A percentile compares a stretch with the other conserved stretches of the same genome.
Conservation (phyloP, 441 rosid genomes). For the Rhodomyrtus psidioides region DNA sequence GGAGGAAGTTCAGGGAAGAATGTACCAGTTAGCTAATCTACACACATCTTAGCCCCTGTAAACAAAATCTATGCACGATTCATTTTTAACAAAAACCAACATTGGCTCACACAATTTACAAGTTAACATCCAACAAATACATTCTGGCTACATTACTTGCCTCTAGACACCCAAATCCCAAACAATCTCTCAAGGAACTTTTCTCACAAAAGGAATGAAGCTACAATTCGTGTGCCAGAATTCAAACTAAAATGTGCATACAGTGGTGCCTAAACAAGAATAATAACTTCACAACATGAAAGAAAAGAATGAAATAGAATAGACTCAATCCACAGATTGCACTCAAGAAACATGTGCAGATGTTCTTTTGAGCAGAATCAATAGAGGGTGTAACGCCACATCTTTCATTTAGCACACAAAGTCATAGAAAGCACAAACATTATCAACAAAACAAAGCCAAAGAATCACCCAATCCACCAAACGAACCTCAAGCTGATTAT, state of each 20-base stretch:
- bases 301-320: not conserved
- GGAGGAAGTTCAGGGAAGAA: not conserved
- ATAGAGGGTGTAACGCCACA: not conserved
- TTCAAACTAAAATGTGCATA: not conserved
- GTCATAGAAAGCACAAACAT: not conserved
- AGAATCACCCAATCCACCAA: not conserved
- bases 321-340: not conserved
- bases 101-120: not conserved
- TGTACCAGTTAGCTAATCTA: not conserved
- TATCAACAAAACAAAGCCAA: not conserved
- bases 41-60: not conserved
- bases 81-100: not conserved
- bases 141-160: not conserved
- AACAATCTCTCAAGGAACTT: not conserved
- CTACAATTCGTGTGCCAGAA: not conserved
- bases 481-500: slow-evolving; percentile 69
- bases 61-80: not conserved
- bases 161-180: not conserved
- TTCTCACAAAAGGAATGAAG: not conserved
- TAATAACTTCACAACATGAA: not conserved
- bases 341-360: not conserved
- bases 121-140: not conserved
- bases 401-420: not conserved
- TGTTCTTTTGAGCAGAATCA: not conserved
- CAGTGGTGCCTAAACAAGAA: not conserved